Evolutionary conservation across 352 stramenopile genomes (phyloP).

Genomic region (Phytophthora sp.): DNA sequence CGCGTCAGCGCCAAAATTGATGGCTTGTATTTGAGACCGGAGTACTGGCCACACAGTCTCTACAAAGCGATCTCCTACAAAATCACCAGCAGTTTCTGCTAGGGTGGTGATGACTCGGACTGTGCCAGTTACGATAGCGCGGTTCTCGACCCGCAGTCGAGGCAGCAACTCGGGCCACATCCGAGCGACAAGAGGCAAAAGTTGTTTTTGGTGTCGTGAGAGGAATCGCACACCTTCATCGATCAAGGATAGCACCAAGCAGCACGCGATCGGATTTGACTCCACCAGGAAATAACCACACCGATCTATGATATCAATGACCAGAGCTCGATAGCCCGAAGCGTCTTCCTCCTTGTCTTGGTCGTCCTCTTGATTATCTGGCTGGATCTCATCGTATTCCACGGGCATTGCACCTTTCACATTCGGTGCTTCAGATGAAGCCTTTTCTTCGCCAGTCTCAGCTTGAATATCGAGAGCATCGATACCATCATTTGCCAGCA

Average conservation of each 20-base stretch:
- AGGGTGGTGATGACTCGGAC: constrained; percentile 61
- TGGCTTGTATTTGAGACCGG: constrained; percentile 44
- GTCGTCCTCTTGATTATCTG: constrained; percentile 32
- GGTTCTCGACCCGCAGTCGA: constrained; percentile 61
- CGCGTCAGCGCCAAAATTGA: constrained; percentile 39
- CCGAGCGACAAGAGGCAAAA: constrained; percentile 79
- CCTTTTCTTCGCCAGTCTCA: constrained; percentile 19
- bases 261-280: constrained; percentile 71
- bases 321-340: constrained; percentile 54
- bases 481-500: constrained; percentile 44
- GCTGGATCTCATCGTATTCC: constrained; percentile 54
- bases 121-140: constrained; percentile 65
- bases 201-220: constrained; percentile 42
- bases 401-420: constrained; percentile 76
- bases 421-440: constrained; percentile 23
- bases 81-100: constrained; percentile 66
- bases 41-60: constrained; percentile 79
- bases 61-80: constrained; percentile 83
- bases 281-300: constrained; percentile 81
- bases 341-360: constrained; percentile 30
- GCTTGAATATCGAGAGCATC: constrained; percentile 33
- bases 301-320: constrained; percentile 78
- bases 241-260: constrained; percentile 76
- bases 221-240: constrained; percentile 66
- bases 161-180: constrained; percentile 77